Conservation (phyloP, 441 rosid genomes). For the Omphalea diandra region DNA sequence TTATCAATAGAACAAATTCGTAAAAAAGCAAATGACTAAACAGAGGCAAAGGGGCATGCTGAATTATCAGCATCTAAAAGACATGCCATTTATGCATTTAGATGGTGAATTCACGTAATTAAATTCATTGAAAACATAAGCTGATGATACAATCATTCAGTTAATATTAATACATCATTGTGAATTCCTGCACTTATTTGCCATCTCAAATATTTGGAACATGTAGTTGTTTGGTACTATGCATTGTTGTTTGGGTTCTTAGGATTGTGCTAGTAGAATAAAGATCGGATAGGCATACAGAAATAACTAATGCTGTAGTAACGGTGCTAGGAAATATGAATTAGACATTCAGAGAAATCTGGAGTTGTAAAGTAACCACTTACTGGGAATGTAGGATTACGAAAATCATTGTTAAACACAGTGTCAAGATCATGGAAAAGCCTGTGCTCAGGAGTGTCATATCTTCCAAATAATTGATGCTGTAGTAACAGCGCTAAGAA, state of each 20-base stretch:
- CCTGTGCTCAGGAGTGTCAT: slow-evolving; percentile 77
- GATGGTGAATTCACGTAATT: not conserved
- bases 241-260: too few species aligned
- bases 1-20: not conserved
- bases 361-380: slow-evolving; percentile 14
- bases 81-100: not conserved
- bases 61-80: not conserved
- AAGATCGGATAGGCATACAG: not conserved
- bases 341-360: too few species aligned
- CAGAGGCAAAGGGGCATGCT: not conserved
- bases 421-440: slow-evolving; percentile 55
- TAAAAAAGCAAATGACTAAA: not conserved
- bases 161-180: not conserved
- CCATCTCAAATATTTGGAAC: not conserved
- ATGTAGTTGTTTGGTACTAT: too few species aligned
- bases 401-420: slow-evolving; percentile 55
- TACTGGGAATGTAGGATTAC: slow-evolving; percentile 71
- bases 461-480: too few species aligned
- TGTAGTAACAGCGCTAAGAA: too few species aligned
- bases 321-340: too few species aligned
- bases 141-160: not conserved
- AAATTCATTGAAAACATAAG: not conserved
- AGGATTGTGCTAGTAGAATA: not conserved
- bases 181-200: not conserved
- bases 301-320: too few species aligned